Percentiles rank a stretch among this genome's conserved stretches.
These are phyloP conservation scores for Starmerella vaccinii DNA, from an alignment of 805 yeast genomes.

Conservation along the genomic window DNA sequence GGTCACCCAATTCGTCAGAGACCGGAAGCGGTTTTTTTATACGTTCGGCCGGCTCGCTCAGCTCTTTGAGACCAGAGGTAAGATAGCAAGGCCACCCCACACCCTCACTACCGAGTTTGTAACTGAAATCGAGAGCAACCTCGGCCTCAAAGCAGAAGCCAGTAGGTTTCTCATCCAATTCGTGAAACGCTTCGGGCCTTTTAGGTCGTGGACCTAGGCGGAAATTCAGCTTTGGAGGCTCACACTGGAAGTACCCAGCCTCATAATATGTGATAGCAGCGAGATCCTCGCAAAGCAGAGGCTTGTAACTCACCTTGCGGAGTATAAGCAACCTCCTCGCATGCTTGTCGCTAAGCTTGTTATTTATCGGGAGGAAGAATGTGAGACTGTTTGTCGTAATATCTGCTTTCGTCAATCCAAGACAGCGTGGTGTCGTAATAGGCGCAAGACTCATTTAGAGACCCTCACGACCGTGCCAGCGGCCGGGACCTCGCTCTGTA, in stretches of 20 bases:
- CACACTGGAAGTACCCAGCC: not conserved
- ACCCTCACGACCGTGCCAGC: not conserved
- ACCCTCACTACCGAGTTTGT: not conserved
- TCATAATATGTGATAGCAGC: not conserved
- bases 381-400: not conserved
- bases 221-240: not conserved
- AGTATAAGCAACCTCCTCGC: not conserved
- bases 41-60: not conserved
- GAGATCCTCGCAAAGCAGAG: not conserved
- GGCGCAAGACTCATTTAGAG: too few species aligned
- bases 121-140: not conserved
- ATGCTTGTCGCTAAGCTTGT: not conserved
- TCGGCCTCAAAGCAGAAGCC: not conserved
- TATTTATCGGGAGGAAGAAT: not conserved
- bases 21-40: too few species aligned
- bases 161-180: not conserved
- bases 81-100: not conserved
- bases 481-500: too few species aligned
- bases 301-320: not conserved
- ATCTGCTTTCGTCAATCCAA: not conserved
- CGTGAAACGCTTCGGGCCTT: not conserved
- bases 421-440: not conserved
- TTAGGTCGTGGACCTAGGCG: conserved; percentile 1
- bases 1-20: too few species aligned
- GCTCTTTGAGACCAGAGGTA: not conserved